Percentiles rank a stretch among this genome's conserved stretches.
Conservation (phyloP, 2,329 filamentous ascomycete genomes). For the Chalara sp. region DNA sequence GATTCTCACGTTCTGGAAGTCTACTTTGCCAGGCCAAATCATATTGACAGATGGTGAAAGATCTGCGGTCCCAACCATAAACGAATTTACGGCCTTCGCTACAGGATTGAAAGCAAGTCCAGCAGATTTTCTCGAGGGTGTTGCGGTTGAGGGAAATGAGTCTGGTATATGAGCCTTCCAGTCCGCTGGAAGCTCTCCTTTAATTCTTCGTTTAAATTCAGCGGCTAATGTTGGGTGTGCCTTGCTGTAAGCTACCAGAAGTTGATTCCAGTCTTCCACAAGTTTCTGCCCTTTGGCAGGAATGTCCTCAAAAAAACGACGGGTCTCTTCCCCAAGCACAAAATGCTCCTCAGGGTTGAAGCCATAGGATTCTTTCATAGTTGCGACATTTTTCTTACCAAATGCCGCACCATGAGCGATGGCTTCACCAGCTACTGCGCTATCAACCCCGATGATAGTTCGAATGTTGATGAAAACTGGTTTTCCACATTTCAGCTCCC, state of each 20-base stretch:
- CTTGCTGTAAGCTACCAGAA: constrained; percentile 35
- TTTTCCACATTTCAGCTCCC: constrained; percentile 30
- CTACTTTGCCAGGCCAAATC: constrained; percentile 45
- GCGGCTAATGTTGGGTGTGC: constrained; percentile 41
- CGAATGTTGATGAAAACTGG: constrained; percentile 45
- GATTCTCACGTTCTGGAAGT: constrained; percentile 14
- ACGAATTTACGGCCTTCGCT: constrained; percentile 37
- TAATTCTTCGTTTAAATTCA: constrained; percentile 41
- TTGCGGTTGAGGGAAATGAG: constrained; percentile 38
- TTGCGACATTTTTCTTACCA: constrained; percentile 11
- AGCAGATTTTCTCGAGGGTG: constrained; percentile 42
- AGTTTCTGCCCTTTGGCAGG: constrained; percentile 36
- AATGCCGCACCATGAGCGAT: constrained; percentile 14
- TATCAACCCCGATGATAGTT: constrained; percentile 42
- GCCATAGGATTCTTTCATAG: constrained; percentile 32
- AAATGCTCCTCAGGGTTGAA: constrained; percentile 33
- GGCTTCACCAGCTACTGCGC: constrained; percentile 20
- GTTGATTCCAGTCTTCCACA: constrained; percentile 38
- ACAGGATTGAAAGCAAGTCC: constrained; percentile 44
- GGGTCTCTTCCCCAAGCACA: constrained; percentile 37
- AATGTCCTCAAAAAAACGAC: constrained; percentile 42
- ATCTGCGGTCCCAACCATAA: constrained; percentile 49
- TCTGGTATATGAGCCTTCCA: constrained; percentile 41
- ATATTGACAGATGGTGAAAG: constrained; percentile 47
- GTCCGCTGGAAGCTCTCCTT: constrained; percentile 39